A percentile compares a stretch with the other conserved stretches of the same genome.
phyloP scores from a whole-genome alignment of 192 early-diverging fungal species.

The Helicostylum pulchrum region DNA sequence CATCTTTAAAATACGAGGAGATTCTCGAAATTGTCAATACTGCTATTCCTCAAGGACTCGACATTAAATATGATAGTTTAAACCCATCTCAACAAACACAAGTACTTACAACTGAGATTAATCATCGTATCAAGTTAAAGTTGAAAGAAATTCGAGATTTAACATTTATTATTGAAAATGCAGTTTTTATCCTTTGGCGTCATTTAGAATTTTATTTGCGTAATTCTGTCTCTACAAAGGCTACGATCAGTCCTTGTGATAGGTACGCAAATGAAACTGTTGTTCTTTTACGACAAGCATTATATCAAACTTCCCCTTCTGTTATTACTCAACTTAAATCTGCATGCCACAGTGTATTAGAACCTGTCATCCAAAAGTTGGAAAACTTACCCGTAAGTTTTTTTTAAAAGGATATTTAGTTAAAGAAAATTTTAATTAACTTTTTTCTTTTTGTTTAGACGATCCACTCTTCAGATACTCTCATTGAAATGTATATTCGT shows the following conservation, averaged over 20 bases:
- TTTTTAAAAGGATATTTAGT: too few relatives aligned
- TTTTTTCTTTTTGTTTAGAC: too few relatives aligned
- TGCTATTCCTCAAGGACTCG: slow-evolving; percentile 6
- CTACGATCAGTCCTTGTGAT: neutral
- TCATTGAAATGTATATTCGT: too few relatives aligned
- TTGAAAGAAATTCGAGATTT: slow-evolving; percentile 1
- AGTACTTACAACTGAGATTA: slow-evolving; percentile 7
- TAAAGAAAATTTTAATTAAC: too few relatives aligned
- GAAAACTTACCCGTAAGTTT: neutral
- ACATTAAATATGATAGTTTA: slow-evolving; percentile 12
- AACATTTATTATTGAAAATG: neutral
- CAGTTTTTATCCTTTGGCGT: slow-evolving; percentile 6
- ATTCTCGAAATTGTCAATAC: slow-evolving; percentile 8
- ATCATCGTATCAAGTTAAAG: neutral
- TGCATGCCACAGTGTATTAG: neutral
- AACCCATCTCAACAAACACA: slow-evolving; percentile 13
- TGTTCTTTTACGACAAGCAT: neutral
- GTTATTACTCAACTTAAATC: neutral
- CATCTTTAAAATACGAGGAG: slow-evolving; percentile 13
- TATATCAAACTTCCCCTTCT: slow-evolving; percentile 1
- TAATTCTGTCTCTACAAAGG: neutral
- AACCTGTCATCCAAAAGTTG: neutral
- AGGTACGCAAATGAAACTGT: neutral
- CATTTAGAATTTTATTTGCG: slow-evolving; percentile 4
- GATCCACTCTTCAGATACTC: too few relatives aligned